Conservation (phyloP, 305 asterid species). For the Solanum hybrid region DNA sequence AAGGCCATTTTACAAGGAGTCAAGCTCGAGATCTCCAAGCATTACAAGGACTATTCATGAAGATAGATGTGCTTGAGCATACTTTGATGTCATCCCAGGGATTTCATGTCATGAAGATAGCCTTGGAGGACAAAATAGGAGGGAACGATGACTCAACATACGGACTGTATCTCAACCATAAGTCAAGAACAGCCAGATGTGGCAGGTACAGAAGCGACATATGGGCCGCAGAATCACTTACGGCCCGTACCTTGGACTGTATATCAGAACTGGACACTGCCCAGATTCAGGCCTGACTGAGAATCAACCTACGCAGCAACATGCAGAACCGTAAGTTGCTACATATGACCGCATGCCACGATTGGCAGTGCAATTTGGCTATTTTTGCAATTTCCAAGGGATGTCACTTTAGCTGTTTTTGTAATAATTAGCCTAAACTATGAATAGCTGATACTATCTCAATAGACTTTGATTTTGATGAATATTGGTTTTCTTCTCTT, state of each 20-base stretch:
- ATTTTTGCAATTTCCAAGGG: neutral
- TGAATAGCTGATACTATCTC: neutral
- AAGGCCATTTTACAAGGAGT: neutral
- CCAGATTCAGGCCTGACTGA: neutral
- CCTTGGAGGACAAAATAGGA: neutral
- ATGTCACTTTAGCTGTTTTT: neutral
- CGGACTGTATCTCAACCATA: neutral
- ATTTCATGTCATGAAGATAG: neutral
- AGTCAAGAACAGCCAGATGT: neutral
- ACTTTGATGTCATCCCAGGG: neutral
- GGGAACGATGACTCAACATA: neutral
- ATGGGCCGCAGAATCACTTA: neutral
- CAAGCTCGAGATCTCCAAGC: neutral
- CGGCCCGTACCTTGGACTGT: neutral
- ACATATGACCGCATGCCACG: neutral
- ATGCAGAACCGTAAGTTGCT: neutral
- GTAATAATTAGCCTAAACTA: neutral
- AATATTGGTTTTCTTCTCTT: neutral
- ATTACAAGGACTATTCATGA: neutral
- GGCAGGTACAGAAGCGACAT: neutral
- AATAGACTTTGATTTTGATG: neutral
- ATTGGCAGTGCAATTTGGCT: neutral
- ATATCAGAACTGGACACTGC: neutral
- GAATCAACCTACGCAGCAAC: neutral
- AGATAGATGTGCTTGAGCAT: neutral